These are phyloP conservation scores for Dactylellina cionopaga DNA, from an alignment of 2,329 filamentous ascomycete genomes.

Conservation along the genomic window DNA sequence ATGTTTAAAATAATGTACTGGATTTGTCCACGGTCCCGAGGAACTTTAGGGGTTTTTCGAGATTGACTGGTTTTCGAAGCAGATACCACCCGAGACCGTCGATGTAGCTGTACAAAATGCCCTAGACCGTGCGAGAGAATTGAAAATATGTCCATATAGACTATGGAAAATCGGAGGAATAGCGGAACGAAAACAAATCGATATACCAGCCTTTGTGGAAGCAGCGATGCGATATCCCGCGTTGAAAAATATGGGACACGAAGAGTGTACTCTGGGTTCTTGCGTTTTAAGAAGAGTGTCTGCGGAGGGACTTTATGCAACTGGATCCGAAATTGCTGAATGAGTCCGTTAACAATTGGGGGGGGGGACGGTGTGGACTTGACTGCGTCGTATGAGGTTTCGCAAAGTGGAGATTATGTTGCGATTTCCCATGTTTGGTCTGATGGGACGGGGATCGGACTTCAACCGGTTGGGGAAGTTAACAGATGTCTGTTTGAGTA, in stretches of 20 bases:
- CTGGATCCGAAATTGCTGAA: slow-evolving; percentile 6
- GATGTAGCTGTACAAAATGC: not conserved
- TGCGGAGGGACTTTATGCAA: not conserved
- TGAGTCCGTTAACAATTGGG: not conserved
- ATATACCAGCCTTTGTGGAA: slow-evolving; percentile 10
- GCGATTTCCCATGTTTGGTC: slow-evolving; percentile 59
- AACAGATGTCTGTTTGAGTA: slow-evolving; percentile 57
- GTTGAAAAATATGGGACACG: slow-evolving; percentile 9
- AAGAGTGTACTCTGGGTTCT: slow-evolving; percentile 2
- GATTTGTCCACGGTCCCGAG: too few relatives aligned
- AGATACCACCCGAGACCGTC: too few relatives aligned
- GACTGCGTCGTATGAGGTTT: not conserved
- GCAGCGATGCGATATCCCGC: not conserved
- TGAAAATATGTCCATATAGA: not conserved
- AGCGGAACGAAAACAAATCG: not conserved
- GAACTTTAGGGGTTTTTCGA: too few relatives aligned
- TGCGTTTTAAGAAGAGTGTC: not conserved
- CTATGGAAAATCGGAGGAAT: slow-evolving; percentile 10
- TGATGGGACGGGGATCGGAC: slow-evolving; percentile 57
- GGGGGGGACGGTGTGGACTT: slow-evolving; percentile 7
- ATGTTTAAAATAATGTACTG: too few relatives aligned
- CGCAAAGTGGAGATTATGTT: slow-evolving; percentile 35
- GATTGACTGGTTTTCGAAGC: too few relatives aligned
- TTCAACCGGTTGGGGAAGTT: slow-evolving; percentile 52
- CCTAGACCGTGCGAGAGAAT: not conserved